Conservation (phyloP, 225 moss, liverwort and hornwort genomes). For the Marchantia paleacea region DNA sequence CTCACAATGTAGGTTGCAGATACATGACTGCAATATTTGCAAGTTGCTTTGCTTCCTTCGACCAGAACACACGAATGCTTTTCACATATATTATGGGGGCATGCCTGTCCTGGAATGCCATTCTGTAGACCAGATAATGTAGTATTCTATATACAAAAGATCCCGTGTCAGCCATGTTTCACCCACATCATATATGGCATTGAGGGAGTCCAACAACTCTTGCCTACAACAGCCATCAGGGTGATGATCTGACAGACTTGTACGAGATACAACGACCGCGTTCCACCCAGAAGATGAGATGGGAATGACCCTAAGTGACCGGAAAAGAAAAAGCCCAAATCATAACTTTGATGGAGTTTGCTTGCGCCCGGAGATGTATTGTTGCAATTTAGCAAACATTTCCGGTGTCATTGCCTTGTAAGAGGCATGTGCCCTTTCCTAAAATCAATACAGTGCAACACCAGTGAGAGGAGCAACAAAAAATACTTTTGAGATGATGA, state of each 20-base stretch:
- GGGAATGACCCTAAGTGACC: no score
- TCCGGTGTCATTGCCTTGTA: slow-evolving; percentile 76
- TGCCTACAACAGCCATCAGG: neutral
- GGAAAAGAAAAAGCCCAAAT: neutral
- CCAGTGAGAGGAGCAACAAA: neutral
- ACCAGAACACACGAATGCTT: no score
- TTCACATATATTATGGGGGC: no score
- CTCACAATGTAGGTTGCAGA: no score
- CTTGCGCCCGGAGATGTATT: slow-evolving; percentile 65
- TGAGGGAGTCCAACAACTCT: neutral
- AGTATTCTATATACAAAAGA: neutral
- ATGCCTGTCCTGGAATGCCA: no score
- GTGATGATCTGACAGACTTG: neutral
- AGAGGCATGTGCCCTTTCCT: slow-evolving; percentile 71
- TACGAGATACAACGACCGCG: neutral
- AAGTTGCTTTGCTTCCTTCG: no score
- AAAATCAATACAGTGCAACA: neutral
- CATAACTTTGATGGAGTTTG: slow-evolving; percentile 64
- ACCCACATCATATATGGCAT: neutral
- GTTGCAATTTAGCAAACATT: slow-evolving; percentile 76
- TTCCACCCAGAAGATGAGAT: neutral
- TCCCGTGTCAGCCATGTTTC: neutral
- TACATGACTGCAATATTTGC: no score
- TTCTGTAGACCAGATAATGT: no score
- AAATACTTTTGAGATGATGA: neutral